Conservation (phyloP, 2,329 filamentous ascomycete species). For the Alternaria postmessia region DNA sequence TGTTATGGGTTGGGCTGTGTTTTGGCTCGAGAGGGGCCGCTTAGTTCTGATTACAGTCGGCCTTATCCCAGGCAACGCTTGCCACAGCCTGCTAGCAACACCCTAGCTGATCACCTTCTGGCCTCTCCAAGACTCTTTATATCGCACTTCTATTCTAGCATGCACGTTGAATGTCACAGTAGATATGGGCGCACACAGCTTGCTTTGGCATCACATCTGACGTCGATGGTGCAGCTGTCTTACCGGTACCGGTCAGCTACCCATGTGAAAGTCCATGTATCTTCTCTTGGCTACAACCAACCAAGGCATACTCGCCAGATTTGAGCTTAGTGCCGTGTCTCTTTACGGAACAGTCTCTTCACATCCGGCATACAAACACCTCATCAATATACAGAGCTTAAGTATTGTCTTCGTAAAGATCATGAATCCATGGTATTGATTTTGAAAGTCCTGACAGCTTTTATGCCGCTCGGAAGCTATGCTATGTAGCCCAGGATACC, state of each 20-base stretch:
- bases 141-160: not conserved
- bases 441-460: constrained; percentile 38
- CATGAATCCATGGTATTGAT: constrained; percentile 45
- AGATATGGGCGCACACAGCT: not conserved
- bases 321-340: not conserved
- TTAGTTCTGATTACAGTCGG: no score
- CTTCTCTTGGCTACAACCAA: constrained; percentile 1
- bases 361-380: not conserved
- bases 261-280: constrained; percentile 13
- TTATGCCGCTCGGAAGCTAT: constrained; percentile 38
- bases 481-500: constrained; percentile 46
- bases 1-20: constrained; percentile 30
- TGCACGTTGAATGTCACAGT: not conserved
- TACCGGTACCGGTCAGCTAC: constrained; percentile 19
- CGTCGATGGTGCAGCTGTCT: constrained; percentile 20
- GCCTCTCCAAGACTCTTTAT: not conserved
- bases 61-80: constrained; percentile 18
- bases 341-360: not conserved
- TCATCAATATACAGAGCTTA: not conserved
- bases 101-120: constrained; percentile 7
- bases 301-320: constrained; percentile 3
- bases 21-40: constrained; percentile 22
- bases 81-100: constrained; percentile 15
- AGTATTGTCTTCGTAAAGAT: constrained; percentile 28
- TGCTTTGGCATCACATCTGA: constrained; percentile 12